Evolutionary conservation across 2,329 filamentous ascomycete species (phyloP).

Genomic region (Diplocarpon mali): DNA sequence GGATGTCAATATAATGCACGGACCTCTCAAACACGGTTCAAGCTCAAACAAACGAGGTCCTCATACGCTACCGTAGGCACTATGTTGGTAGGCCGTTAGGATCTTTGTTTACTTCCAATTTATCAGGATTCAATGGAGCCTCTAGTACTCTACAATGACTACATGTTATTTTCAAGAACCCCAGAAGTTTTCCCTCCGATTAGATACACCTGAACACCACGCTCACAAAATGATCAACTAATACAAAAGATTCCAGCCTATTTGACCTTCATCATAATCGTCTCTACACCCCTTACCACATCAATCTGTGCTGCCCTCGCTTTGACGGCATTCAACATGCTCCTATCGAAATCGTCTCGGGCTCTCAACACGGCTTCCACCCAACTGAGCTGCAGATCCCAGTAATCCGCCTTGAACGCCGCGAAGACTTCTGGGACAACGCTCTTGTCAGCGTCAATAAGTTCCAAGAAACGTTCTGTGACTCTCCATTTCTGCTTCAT

Average conservation of each 20-base stretch:
- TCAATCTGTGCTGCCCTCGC: slow-evolving; percentile 76
- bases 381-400: slow-evolving; percentile 92
- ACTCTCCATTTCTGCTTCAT: slow-evolving; percentile 92
- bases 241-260: slow-evolving; percentile 28
- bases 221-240: slow-evolving; percentile 4
- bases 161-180: not conserved
- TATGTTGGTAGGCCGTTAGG: no score
- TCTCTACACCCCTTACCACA: slow-evolving; percentile 71
- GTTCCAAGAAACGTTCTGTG: slow-evolving; percentile 69
- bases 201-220: slow-evolving; percentile 9
- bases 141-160: not conserved
- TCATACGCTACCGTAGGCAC: no score
- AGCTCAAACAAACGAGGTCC: no score
- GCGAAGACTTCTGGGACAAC: slow-evolving; percentile 69
- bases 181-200: slow-evolving; percentile 1
- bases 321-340: slow-evolving; percentile 83
- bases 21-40: no score
- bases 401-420: slow-evolving; percentile 74
- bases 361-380: slow-evolving; percentile 81
- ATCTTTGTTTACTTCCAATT: no score
- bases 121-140: no score
- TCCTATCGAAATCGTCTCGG: slow-evolving; percentile 87
- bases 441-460: slow-evolving; percentile 68
- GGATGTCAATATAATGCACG: no score
- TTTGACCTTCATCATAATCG: slow-evolving; percentile 90